Base-by-base conservation (phyloP, 2,329 filamentous ascomycete genomes). In the Sclerotinia sclerotiorum region DNA sequence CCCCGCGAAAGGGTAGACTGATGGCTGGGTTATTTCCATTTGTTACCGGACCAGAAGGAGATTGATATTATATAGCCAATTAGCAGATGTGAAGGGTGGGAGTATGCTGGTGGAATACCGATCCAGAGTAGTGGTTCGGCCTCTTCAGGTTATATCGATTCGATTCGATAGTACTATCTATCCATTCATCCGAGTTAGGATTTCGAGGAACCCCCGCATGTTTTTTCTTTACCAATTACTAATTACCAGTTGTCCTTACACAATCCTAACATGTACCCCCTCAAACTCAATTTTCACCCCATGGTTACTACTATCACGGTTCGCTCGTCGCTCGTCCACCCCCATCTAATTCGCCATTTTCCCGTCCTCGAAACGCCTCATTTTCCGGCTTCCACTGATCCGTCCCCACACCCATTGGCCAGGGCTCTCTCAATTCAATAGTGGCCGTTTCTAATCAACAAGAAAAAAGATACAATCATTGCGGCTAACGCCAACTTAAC, bases 361-460 rank as follows among this genome's bases (percentile, higher is more conserved):
- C 29, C 55, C 29, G 46, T 19, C n/a, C 46, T 27, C n/a, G 21
- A 35, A 51, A 27, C 60, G 46, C 46, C 60, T 51, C 32, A 27
- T 27, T 27, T 63, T 63, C 42, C 60, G 46, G 60, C 46, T 51
- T 39, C 15, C 15, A 63, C n/a, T 39, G 8, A 21, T 63, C 60
- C 46, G 29, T 51, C 46, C n/a, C 60, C 46, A 48, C 46, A 39
- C n/a, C 19, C 5, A 39, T 63, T 46, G 46, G n/a, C 6, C 29
- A 39, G 15, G n/a, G 29, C 60, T 27, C 21, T 42, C 39, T 39
- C 29, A 4, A 8, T 51, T 10, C 48, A 32, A 51, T 63, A 52
- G 60, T 63, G 58, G 58, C 58, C 44, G 58, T 62, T 62, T 62
- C 58, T 51, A 62, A 49, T 51, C 44, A 63, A 51, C 32, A 39